Base-by-base conservation (phyloP, 1,284 basidiomycete genomes). In the Microbotryomycetes sp. region DNA sequence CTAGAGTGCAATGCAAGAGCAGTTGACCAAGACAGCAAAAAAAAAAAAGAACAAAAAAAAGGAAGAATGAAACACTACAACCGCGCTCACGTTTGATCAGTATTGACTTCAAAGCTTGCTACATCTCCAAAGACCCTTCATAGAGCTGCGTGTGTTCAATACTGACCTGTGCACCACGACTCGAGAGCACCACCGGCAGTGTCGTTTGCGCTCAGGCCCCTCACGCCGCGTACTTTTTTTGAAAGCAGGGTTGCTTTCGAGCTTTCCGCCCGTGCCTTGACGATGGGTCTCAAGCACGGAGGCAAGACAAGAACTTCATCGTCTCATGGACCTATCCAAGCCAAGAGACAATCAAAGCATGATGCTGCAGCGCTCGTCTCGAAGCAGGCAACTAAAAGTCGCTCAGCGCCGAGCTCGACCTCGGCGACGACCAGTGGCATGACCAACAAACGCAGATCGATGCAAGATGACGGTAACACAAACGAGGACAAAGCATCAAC, bases 101-200 rank as follows among this genome's bases (percentile, higher is more conserved):
- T 64, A 56, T 12, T 53, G 22, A 59, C 12, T 23, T 45, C 51
- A 25, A 26, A 22, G 0, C 23, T 25, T 12, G 6, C 5, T 15
- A 72, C 62, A 22, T 67, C 64, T 29, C 65, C 49, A 5, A 71
- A 64, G 54, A 74, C 67, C 16, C 64, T 31, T 47, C 69, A 66
- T 70, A 63, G 73, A 62, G 72, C 69, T 19, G 67, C 62, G 31
- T 63, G 65, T n/a, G 54, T 71, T 73, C 56, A 73, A 72, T 3
- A 72, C 72, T 52, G 68, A 74, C 1, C 73, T 72, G 64, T 74
- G 73, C 14, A 74, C 58, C n/a, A 74, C 67, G 15, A 72, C 49
- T 30, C 73, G 59, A 23, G 72, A 51, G 16, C 70, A 70, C 4
- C 48, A 28, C 5, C 23, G 7, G 28, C 15, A 42, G 6, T 4